These are phyloP conservation scores for Scheffersomyces coipomensis DNA, from an alignment of 805 yeast species.

Conservation along the genomic window DNA sequence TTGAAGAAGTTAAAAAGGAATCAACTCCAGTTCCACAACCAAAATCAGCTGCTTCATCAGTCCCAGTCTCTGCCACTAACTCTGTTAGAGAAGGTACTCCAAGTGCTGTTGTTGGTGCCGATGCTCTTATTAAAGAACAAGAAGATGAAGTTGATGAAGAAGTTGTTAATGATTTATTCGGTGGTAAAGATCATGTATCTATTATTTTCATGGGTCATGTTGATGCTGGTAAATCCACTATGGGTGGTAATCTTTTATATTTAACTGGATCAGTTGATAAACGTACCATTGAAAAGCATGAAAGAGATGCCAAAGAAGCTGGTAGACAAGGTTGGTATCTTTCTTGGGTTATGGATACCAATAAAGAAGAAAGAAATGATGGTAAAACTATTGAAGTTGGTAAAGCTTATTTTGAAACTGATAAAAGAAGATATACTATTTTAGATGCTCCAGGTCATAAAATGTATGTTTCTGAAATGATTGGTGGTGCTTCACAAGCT, in stretches of 20 bases:
- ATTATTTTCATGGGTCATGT: slow-evolving; percentile 99
- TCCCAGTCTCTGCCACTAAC: slow-evolving; percentile 12
- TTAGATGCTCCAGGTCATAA: slow-evolving; percentile 99
- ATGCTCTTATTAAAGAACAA: slow-evolving; percentile 60
- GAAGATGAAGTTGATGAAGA: slow-evolving; percentile 85
- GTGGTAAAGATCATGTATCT: slow-evolving; percentile 96
- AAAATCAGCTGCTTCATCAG: slow-evolving; percentile 7
- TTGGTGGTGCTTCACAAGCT: slow-evolving; percentile 99
- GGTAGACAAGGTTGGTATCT: slow-evolving; percentile 99
- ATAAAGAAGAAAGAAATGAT: slow-evolving; percentile 97
- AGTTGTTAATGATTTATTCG: slow-evolving; percentile 88
- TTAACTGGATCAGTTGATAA: slow-evolving; percentile 97
- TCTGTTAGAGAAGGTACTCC: slow-evolving; percentile 14
- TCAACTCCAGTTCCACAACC: slow-evolving; percentile 13
- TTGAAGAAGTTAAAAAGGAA: slow-evolving; percentile 11
- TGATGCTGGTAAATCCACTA: slow-evolving; percentile 98
- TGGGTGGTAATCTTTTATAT: slow-evolving; percentile 96
- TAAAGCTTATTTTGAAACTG: slow-evolving; percentile 96
- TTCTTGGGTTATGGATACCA: slow-evolving; percentile 99
- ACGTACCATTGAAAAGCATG: slow-evolving; percentile 97
- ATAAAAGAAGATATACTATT: slow-evolving; percentile 94
- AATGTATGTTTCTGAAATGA: slow-evolving; percentile 98
- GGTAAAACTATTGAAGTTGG: slow-evolving; percentile 99
- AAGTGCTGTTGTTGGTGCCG: slow-evolving; percentile 31
- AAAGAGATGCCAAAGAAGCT: slow-evolving; percentile 97